phyloP scores from a whole-genome alignment of 805 yeast species.

The Pichia phayaonensis region DNA sequence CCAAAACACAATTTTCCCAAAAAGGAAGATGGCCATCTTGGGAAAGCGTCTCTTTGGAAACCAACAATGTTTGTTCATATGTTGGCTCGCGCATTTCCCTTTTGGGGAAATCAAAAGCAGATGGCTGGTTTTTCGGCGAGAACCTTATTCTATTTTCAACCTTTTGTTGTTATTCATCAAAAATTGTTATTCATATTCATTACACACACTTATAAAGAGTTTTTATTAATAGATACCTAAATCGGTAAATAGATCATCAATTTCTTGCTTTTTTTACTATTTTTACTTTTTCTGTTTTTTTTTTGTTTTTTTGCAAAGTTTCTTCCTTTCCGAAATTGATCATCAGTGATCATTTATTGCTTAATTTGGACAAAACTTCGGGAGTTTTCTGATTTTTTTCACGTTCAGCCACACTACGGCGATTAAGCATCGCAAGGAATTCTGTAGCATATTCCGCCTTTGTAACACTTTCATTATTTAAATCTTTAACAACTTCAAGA shows the following conservation, averaged over 20 bases:
- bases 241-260: background rate
- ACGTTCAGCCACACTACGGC: constrained; percentile 31
- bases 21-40: background rate
- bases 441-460: constrained; percentile 53
- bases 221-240: too few species aligned
- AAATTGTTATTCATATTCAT: background rate
- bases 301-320: too few species aligned
- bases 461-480: constrained; percentile 42
- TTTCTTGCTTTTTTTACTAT: too few species aligned
- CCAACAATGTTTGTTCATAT: background rate
- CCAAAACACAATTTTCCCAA: background rate
- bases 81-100: background rate
- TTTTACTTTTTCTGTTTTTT: too few species aligned
- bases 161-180: background rate
- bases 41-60: background rate
- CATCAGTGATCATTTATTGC: background rate
- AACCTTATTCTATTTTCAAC: background rate
- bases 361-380: constrained; percentile 18
- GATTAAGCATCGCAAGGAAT: constrained; percentile 32
- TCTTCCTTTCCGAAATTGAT: too few species aligned
- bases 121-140: background rate
- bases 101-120: background rate
- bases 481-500: constrained; percentile 43
- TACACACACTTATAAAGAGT: background rate
- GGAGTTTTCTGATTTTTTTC: constrained; percentile 20